A percentile compares a stretch with the other conserved stretches of the same genome.
phyloP scores from a whole-genome alignment of 2,329 filamentous ascomycete species.

The Aplosporella prunicola region DNA sequence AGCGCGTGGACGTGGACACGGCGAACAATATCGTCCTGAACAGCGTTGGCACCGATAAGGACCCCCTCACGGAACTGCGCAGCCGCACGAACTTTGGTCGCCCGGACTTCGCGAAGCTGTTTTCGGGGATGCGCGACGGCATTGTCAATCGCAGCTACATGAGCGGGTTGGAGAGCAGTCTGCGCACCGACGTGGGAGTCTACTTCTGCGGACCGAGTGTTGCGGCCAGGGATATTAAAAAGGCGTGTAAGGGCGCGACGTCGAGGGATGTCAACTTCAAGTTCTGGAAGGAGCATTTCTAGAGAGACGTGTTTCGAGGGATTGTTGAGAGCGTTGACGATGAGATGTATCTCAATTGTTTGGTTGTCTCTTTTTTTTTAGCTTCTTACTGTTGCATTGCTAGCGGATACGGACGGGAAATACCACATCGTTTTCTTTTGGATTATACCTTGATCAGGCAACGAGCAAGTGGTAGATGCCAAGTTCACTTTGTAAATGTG shows the following conservation, averaged over 20 bases:
- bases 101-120: slow-evolving; percentile 75
- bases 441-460: too few species aligned
- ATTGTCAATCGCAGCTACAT: slow-evolving; percentile 81
- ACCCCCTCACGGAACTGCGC: slow-evolving; percentile 86
- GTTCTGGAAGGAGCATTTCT: slow-evolving; percentile 95
- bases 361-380: too few species aligned
- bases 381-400: too few species aligned
- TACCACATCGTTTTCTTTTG: too few species aligned
- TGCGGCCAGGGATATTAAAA: slow-evolving; percentile 72
- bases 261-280: slow-evolving; percentile 78
- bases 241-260: slow-evolving; percentile 64
- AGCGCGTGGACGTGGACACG: slow-evolving; percentile 83
- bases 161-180: slow-evolving; percentile 64
- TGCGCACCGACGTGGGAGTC: slow-evolving; percentile 81
- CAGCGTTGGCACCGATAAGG: slow-evolving; percentile 75
- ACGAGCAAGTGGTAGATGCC: too few species aligned
- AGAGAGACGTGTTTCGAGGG: too few species aligned
- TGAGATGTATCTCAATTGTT: too few species aligned
- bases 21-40: slow-evolving; percentile 96
- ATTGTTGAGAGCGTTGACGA: too few species aligned
- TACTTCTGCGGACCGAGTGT: slow-evolving; percentile 93
- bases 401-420: too few species aligned
- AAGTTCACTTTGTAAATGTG: too few species aligned
- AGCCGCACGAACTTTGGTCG: slow-evolving; percentile 89
- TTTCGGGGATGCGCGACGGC: slow-evolving; percentile 77